Evolutionary conservation across 441 rosid species (phyloP).

Genomic region (Arabidopsis lyrata): DNA sequence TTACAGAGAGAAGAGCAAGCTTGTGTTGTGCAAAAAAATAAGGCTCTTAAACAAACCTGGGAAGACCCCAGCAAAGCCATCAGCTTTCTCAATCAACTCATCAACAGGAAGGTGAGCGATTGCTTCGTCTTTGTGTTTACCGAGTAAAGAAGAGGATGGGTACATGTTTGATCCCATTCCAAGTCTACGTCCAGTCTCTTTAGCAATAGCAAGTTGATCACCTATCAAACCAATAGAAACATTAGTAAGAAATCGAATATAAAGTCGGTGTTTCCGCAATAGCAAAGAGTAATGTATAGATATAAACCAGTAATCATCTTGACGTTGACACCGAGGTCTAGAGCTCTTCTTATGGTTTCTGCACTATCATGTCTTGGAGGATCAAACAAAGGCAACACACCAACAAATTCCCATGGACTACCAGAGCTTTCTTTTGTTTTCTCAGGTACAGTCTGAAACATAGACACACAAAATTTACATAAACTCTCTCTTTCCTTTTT

Average conservation of each 20-base stretch:
- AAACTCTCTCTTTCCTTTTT: not conserved
- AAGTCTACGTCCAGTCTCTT: conserved; percentile 65
- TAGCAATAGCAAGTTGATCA: conserved; percentile 88
- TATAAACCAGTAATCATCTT: conserved; percentile 93
- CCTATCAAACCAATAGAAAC: conserved; percentile 41
- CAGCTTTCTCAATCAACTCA: conserved; percentile 60
- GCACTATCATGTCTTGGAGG: conserved; percentile 97
- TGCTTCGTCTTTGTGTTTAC: conserved; percentile 48
- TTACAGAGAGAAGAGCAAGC: not conserved
- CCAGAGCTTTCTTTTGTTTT: conserved; percentile 70
- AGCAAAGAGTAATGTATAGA: conserved; percentile 3
- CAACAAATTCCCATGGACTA: conserved; percentile 75
- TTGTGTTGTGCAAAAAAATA: not conserved
- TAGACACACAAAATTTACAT: not conserved
- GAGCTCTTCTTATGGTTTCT: conserved; percentile 90
- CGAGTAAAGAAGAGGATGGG: conserved; percentile 56
- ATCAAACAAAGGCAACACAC: conserved; percentile 74
- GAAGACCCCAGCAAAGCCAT: conserved; percentile 72
- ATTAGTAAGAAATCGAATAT: not conserved
- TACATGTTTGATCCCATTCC: conserved; percentile 73
- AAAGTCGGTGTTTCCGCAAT: not conserved
- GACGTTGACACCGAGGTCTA: conserved; percentile 93
- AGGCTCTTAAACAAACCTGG: conserved; percentile 46
- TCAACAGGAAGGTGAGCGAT: conserved; percentile 51
- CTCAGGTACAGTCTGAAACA: conserved; percentile 65